Evolutionary conservation across 2,329 filamentous ascomycete genomes (phyloP).

Genomic region (Zalaria sp.): DNA sequence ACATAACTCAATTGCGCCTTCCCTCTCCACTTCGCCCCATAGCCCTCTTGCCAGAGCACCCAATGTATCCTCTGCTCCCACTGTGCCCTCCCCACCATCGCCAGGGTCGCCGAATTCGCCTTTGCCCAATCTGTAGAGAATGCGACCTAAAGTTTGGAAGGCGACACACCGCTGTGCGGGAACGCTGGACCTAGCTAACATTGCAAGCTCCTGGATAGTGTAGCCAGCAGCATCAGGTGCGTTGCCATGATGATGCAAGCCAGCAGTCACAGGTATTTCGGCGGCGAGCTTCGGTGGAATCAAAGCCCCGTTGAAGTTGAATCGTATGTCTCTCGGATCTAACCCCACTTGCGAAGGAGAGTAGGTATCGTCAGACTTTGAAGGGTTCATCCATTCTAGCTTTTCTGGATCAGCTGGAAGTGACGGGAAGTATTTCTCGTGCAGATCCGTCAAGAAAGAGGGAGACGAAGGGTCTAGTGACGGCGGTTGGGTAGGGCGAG

Average conservation of each 20-base stretch:
- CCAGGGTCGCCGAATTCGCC: constrained; percentile 51
- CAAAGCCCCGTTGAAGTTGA: constrained; percentile 72
- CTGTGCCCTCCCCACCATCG: constrained; percentile 15
- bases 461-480: constrained; percentile 74
- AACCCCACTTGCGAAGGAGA: constrained; percentile 61
- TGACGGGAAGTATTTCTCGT: constrained; percentile 85
- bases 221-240: constrained; percentile 91
- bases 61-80: constrained; percentile 31
- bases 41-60: constrained; percentile 52
- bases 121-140: constrained; percentile 68
- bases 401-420: constrained; percentile 73
- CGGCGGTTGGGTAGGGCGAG: constrained; percentile 39
- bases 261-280: constrained; percentile 59
- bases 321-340: constrained; percentile 66
- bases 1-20: constrained; percentile 62
- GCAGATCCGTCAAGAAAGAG: constrained; percentile 70
- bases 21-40: constrained; percentile 69
- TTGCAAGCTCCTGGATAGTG: constrained; percentile 73
- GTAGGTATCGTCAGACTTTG: constrained; percentile 58
- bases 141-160: constrained; percentile 76
- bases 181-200: constrained; percentile 66
- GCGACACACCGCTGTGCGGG: constrained; percentile 81
- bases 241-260: constrained; percentile 85
- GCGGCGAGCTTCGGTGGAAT: constrained; percentile 64
- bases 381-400: constrained; percentile 77